phyloP scores from a whole-genome alignment of 2,329 filamentous ascomycete species.

The Pseudonectria buxi region DNA sequence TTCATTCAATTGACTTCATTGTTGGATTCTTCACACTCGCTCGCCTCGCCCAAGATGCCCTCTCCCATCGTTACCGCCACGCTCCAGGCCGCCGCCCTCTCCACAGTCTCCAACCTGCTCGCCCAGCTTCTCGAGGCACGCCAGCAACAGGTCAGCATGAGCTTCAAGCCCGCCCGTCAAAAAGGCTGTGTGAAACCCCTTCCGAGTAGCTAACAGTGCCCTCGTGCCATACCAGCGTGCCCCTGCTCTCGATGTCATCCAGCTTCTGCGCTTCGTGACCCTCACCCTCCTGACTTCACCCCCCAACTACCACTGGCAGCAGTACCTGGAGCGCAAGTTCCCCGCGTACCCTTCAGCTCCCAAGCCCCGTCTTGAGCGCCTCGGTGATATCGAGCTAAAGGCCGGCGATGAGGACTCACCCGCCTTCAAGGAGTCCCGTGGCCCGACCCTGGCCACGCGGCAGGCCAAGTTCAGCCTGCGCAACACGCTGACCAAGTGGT shows the following conservation, averaged over 20 bases:
- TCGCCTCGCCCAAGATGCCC: constrained; percentile 29
- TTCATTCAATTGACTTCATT: too few species aligned
- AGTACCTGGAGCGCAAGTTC: constrained; percentile 45
- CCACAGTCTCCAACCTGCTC: constrained; percentile 46
- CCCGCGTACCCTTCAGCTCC: constrained; percentile 34
- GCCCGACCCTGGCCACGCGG: background rate
- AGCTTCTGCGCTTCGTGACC: constrained; percentile 48
- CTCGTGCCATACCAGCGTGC: constrained; percentile 20
- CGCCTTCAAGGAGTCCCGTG: constrained; percentile 12
- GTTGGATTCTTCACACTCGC: too few species aligned
- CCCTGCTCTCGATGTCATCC: constrained; percentile 39
- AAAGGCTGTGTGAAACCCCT: background rate
- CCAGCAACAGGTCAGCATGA: constrained; percentile 31
- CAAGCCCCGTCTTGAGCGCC: constrained; percentile 5
- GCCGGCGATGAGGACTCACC: constrained; percentile 18
- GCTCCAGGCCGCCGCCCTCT: constrained; percentile 45
- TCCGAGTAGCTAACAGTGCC: constrained; percentile 5
- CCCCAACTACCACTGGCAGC: constrained; percentile 53
- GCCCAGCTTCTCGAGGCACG: constrained; percentile 48
- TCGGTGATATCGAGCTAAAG: constrained; percentile 23
- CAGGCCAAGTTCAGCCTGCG: constrained; percentile 31
- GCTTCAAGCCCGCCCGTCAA: background rate
- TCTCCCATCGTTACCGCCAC: constrained; percentile 47
- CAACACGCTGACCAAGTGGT: constrained; percentile 43
- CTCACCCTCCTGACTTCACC: constrained; percentile 48